A percentile compares a stretch with the other conserved stretches of the same genome.
phyloP scores from a whole-genome alignment of 306 rosid species.

The Fagus sylvatica region DNA sequence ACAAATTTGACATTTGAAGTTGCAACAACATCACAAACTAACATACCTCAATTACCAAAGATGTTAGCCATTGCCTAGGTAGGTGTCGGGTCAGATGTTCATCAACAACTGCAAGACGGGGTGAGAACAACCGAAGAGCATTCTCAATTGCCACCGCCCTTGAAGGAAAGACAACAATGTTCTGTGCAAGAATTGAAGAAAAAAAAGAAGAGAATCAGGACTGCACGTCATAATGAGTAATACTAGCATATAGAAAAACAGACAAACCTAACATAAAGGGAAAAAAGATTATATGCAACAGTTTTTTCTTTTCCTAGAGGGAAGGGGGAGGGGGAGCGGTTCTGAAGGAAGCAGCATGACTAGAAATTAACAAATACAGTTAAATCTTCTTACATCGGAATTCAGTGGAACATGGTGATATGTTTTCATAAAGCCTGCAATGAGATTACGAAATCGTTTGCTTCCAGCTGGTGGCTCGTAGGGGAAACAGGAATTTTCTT shows the following conservation, averaged over 20 bases:
- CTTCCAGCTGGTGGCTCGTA: conserved; percentile 98
- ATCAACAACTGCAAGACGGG: conserved; percentile 91
- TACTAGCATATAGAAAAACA: background rate
- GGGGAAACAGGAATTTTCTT: conserved; percentile 60
- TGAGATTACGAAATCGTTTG: conserved; percentile 79
- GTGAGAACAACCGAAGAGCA: conserved; percentile 87
- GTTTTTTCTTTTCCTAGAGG: background rate
- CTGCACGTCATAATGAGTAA: conserved; percentile 8
- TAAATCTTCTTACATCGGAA: conserved; percentile 60
- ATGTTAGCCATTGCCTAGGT: conserved; percentile 82
- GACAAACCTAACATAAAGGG: background rate
- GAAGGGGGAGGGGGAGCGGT: background rate
- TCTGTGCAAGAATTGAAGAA: conserved; percentile 51
- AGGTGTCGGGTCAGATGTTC: conserved; percentile 88
- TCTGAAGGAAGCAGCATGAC: conserved; percentile 10
- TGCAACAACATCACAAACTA: conserved; percentile 1
- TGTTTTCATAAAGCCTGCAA: conserved; percentile 90
- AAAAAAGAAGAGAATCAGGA: conserved; percentile 34
- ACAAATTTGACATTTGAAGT: background rate
- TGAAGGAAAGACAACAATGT: conserved; percentile 92
- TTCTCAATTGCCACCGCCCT: conserved; percentile 92
- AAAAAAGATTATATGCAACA: background rate
- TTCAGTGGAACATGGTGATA: conserved; percentile 89
- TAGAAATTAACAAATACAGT: conserved; percentile 12
- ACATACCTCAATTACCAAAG: conserved; percentile 71